A percentile compares a stretch with the other conserved stretches of the same genome.
These are phyloP conservation scores for Talaromyces sp. DNA, from an alignment of 2,329 filamentous ascomycete species.

Conservation along the genomic window DNA sequence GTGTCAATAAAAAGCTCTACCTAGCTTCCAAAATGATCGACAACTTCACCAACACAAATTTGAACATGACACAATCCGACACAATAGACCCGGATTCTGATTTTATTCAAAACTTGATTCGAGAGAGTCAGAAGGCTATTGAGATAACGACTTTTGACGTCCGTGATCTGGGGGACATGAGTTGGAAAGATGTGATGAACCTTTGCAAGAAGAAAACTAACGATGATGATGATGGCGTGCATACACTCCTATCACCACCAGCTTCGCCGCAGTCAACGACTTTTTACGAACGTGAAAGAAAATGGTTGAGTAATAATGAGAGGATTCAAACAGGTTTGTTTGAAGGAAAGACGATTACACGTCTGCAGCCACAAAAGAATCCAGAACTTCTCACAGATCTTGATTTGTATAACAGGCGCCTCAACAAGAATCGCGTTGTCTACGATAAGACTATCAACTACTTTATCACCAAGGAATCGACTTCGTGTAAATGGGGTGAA, in stretches of 20 bases:
- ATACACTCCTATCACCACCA: background rate
- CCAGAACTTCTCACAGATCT: slow-evolving; percentile 34
- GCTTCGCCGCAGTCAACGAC: background rate
- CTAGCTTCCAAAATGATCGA: slow-evolving; percentile 55
- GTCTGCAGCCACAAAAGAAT: slow-evolving; percentile 21
- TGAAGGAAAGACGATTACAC: slow-evolving; percentile 49
- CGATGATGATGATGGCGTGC: background rate
- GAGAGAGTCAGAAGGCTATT: background rate
- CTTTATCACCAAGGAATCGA: slow-evolving; percentile 55
- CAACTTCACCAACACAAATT: no score
- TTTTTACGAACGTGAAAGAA: slow-evolving; percentile 48
- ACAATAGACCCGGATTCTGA: no score
- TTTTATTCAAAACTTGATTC: no score
- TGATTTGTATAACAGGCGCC: slow-evolving; percentile 48
- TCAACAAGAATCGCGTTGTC: slow-evolving; percentile 57
- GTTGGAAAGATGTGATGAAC: background rate
- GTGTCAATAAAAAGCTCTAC: slow-evolving; percentile 61
- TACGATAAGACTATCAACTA: slow-evolving; percentile 50
- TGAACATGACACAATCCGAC: no score
- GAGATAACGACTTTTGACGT: background rate
- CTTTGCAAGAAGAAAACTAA: no score
- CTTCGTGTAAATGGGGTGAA: slow-evolving; percentile 53
- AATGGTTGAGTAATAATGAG: slow-evolving; percentile 57
- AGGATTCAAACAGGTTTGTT: slow-evolving; percentile 57
- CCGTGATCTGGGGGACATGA: background rate